Conservation (phyloP, 208 protist species). For the Leishmania mexicana region DNA sequence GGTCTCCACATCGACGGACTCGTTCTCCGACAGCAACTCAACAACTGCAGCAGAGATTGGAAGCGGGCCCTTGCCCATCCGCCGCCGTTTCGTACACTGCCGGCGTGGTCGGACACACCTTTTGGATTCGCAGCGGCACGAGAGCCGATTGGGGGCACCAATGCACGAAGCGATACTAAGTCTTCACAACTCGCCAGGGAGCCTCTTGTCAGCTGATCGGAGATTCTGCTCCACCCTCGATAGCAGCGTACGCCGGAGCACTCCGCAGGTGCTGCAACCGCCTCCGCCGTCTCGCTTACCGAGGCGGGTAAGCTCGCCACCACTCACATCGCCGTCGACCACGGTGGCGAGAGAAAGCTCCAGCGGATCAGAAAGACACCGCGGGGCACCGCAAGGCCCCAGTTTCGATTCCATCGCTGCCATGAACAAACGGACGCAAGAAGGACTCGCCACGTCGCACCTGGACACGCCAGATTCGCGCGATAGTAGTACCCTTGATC, state of each 20-base stretch:
- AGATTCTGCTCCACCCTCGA: background rate
- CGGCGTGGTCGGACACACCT: too few relatives aligned
- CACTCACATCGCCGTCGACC: background rate
- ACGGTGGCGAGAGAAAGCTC: background rate
- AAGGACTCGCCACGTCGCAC: background rate
- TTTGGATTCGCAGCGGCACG: background rate
- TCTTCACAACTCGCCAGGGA: slow-evolving; percentile 3
- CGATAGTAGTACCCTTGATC: background rate
- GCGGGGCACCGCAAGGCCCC: background rate
- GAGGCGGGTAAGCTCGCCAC: background rate
- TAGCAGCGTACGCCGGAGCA: background rate
- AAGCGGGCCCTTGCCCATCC: background rate
- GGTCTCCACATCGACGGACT: slow-evolving; percentile 6
- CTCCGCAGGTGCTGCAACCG: background rate
- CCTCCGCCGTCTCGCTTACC: slow-evolving; percentile 12
- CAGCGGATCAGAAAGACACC: background rate
- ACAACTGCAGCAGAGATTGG: background rate
- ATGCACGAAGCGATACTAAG: background rate
- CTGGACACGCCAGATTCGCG: background rate
- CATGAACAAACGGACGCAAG: background rate
- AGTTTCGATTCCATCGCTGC: background rate
- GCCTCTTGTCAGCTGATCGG: background rate
- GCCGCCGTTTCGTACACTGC: background rate
- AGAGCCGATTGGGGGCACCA: background rate
- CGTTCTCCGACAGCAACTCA: slow-evolving; percentile 6